A percentile compares a stretch with the other conserved stretches of the same genome.
phyloP scores from a whole-genome alignment of 495 filamentous ascomycete genomes.

The Talaromyces borbonicus region DNA sequence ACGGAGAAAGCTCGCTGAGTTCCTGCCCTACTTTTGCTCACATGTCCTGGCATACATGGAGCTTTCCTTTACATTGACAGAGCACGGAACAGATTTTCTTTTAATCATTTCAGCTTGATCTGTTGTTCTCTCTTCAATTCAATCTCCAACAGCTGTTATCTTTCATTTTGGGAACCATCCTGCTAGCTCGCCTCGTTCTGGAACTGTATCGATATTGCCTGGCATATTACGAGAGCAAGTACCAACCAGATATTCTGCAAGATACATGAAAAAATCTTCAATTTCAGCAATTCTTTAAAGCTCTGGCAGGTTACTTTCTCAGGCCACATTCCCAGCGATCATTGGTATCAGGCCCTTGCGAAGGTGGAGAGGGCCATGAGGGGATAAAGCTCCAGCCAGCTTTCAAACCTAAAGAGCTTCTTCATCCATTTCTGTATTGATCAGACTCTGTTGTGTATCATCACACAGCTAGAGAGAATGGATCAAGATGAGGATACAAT shows the following conservation, averaged over 20 bases:
- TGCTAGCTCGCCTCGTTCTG: too few relatives aligned
- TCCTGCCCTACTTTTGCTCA: constrained; percentile 6
- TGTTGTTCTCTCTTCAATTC: neutral
- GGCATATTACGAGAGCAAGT: too few relatives aligned
- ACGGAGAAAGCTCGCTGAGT: constrained; percentile 1
- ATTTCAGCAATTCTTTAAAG: too few relatives aligned
- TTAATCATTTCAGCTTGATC: neutral
- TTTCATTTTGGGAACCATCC: neutral
- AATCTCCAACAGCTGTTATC: neutral
- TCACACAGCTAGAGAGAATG: constrained; percentile 12
- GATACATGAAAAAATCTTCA: too few relatives aligned
- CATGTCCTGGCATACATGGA: neutral
- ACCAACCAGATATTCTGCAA: too few relatives aligned
- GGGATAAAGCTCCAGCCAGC: constrained; percentile 3
- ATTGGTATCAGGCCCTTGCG: neutral
- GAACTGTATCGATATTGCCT: too few relatives aligned
- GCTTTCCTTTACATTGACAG: neutral
- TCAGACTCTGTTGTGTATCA: too few relatives aligned
- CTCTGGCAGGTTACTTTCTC: too few relatives aligned
- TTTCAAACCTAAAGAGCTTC: neutral
- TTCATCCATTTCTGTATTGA: neutral
- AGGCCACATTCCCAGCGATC: too few relatives aligned
- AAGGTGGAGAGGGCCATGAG: constrained; percentile 5
- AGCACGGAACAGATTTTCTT: neutral
- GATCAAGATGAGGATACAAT: constrained; percentile 32